These are phyloP conservation scores for Beauveria asiatica DNA, from an alignment of 2,329 filamentous ascomycete species.

Conservation along the genomic window DNA sequence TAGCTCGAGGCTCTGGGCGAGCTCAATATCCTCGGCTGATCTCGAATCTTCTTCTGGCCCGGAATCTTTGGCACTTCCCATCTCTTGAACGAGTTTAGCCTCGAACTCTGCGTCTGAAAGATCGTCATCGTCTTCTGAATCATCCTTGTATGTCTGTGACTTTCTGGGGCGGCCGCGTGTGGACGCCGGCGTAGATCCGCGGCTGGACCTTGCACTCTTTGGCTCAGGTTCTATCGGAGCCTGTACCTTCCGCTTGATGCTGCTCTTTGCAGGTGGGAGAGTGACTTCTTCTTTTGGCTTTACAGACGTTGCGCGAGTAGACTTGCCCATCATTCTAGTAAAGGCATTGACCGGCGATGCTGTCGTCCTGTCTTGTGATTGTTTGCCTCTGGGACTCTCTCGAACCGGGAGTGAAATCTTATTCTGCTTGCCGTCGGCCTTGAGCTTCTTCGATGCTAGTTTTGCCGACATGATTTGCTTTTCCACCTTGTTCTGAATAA, in stretches of 20 bases:
- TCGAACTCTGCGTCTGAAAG: constrained; percentile 83
- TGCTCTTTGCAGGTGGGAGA: constrained; percentile 15
- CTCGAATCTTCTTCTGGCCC: constrained; percentile 23
- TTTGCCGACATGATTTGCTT: constrained; percentile 44
- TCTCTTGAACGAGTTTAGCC: constrained; percentile 59
- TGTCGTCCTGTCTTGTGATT: constrained; percentile 15
- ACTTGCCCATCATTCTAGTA: constrained; percentile 37
- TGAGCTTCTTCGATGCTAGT: constrained; percentile 8
- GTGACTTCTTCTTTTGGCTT: constrained; percentile 16
- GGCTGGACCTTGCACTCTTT: constrained; percentile 70
- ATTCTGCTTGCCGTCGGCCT: constrained; percentile 14
- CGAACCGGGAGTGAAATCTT: constrained; percentile 26
- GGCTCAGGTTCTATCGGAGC: constrained; percentile 27
- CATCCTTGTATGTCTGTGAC: constrained; percentile 39
- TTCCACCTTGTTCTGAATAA: constrained; percentile 71
- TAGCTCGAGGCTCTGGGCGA: constrained; percentile 60
- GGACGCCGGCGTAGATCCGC: constrained; percentile 63
- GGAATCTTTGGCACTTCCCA: constrained; percentile 34
- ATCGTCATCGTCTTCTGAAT: constrained; percentile 51
- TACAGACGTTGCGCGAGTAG: constrained; percentile 14
- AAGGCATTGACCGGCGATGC: constrained; percentile 37
- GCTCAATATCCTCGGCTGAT: constrained; percentile 53
- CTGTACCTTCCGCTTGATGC: constrained; percentile 24
- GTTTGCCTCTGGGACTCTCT: constrained; percentile 26
- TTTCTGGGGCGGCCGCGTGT: constrained; percentile 43